phyloP scores from a whole-genome alignment of 306 rosid genomes.

The Cercis canadensis region DNA sequence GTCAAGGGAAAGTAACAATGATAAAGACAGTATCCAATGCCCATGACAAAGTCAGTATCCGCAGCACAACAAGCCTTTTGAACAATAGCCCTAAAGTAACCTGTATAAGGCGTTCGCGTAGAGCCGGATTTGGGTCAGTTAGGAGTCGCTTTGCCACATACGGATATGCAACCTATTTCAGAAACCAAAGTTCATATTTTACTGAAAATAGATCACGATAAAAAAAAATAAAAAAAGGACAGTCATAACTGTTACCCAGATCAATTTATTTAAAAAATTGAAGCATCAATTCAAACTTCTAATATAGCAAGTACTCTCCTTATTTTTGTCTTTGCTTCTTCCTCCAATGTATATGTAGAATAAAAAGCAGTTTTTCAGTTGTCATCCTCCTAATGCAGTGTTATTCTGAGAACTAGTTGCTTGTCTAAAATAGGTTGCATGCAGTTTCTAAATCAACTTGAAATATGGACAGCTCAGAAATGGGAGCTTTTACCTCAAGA shows the following conservation, averaged over 20 bases:
- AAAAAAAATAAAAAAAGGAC: background rate
- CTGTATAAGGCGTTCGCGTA: slow-evolving; percentile 97
- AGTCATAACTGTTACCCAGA: slow-evolving; percentile 28
- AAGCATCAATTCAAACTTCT: slow-evolving; percentile 2
- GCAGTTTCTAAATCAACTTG: slow-evolving; percentile 28
- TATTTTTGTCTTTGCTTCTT: slow-evolving; percentile 2
- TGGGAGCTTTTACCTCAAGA: slow-evolving; percentile 76
- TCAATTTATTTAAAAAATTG: slow-evolving; percentile 22
- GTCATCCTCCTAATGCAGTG: slow-evolving; percentile 24
- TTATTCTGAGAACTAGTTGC: background rate
- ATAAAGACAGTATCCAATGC: no score
- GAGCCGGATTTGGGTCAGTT: slow-evolving; percentile 97
- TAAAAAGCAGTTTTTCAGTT: background rate
- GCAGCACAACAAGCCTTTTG: slow-evolving; percentile 14
- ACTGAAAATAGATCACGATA: slow-evolving; percentile 32
- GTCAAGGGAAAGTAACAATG: no score
- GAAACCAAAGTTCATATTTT: slow-evolving; percentile 28
- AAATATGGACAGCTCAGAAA: slow-evolving; percentile 33
- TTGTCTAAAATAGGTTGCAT: slow-evolving; percentile 20
- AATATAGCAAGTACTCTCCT: background rate
- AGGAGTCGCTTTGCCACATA: slow-evolving; percentile 94
- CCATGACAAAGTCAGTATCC: background rate
- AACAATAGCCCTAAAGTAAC: slow-evolving; percentile 53
- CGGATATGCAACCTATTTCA: slow-evolving; percentile 95
- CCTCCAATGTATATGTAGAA: background rate